These are phyloP conservation scores for Colletotrichum sp. DNA, from an alignment of 2,329 filamentous ascomycete genomes.

Conservation along the genomic window DNA sequence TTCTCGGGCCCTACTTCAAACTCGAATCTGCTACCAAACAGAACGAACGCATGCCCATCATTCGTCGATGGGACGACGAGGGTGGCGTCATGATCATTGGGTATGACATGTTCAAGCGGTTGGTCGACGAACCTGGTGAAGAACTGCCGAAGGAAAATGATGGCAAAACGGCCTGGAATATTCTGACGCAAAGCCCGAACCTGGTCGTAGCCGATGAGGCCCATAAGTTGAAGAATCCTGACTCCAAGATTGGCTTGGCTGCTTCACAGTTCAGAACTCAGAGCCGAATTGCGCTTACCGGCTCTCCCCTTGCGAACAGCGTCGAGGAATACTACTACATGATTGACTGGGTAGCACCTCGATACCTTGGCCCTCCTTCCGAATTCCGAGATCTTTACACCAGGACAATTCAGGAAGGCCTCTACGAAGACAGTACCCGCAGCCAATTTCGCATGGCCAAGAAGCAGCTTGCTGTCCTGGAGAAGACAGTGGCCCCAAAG, in stretches of 20 bases:
- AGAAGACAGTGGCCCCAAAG: conserved; percentile 76
- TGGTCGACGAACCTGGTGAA: conserved; percentile 33
- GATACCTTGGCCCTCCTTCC: conserved; percentile 70
- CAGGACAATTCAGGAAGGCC: conserved; percentile 74
- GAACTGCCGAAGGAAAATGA: conserved; percentile 22
- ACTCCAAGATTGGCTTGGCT: conserved; percentile 55
- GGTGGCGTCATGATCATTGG: conserved; percentile 81
- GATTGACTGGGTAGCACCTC: conserved; percentile 85
- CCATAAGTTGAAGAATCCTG: conserved; percentile 75
- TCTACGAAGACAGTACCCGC: conserved; percentile 67
- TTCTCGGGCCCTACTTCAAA: conserved; percentile 61
- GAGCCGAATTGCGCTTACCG: conserved; percentile 82
- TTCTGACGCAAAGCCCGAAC: conserved; percentile 66
- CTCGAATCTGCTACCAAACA: conserved; percentile 49
- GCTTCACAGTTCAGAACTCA: conserved; percentile 67
- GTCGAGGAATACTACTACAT: conserved; percentile 85
- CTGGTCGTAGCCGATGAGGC: conserved; percentile 88
- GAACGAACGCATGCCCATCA: conserved; percentile 44
- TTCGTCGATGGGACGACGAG: conserved; percentile 64
- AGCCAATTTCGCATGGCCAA: conserved; percentile 63
- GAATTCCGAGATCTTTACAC: conserved; percentile 78
- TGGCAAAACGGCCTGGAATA: conserved; percentile 29
- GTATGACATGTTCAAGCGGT: conserved; percentile 69
- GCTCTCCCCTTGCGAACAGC: conserved; percentile 85
- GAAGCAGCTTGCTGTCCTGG: conserved; percentile 73